Conservation (phyloP, 495 filamentous ascomycete species). For the Xylaria sp. region DNA sequence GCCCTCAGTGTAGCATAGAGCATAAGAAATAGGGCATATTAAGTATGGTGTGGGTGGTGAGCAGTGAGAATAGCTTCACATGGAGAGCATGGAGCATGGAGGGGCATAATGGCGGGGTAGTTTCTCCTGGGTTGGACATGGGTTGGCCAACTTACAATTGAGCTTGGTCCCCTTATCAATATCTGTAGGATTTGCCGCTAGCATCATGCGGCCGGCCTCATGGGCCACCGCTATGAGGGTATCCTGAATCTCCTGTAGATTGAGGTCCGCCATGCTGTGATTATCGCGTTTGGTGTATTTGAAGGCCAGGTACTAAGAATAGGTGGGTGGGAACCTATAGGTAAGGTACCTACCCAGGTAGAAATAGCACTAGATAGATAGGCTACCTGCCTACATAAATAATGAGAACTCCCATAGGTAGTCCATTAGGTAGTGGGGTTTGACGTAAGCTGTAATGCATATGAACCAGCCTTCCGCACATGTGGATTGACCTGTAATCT, state of each 20-base stretch:
- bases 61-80: slow-evolving; percentile 12
- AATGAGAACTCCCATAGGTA: too few relatives aligned
- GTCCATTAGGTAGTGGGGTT: slow-evolving; percentile 19
- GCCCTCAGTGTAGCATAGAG: too few relatives aligned
- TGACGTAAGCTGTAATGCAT: slow-evolving; percentile 3
- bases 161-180: slow-evolving; percentile 75
- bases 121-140: not conserved
- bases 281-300: not conserved
- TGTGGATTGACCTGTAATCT: slow-evolving; percentile 11
- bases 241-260: slow-evolving; percentile 84
- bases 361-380: not conserved
- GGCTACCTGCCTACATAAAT: too few relatives aligned
- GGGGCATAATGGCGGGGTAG: slow-evolving; percentile 30
- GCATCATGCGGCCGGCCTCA: slow-evolving; percentile 83
- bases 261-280: slow-evolving; percentile 54
- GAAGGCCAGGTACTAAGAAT: not conserved
- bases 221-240: slow-evolving; percentile 75
- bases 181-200: slow-evolving; percentile 71
- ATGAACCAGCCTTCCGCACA: slow-evolving; percentile 1
- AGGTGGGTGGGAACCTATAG: not conserved
- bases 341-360: not conserved
- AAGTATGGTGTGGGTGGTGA: slow-evolving; percentile 7
- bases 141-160: slow-evolving; percentile 69
- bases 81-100: slow-evolving; percentile 29
- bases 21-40: slow-evolving; percentile 9